These are phyloP conservation scores for Macrophomina pseudophaseolina DNA, from an alignment of 2,329 filamentous ascomycete genomes.

Conservation along the genomic window DNA sequence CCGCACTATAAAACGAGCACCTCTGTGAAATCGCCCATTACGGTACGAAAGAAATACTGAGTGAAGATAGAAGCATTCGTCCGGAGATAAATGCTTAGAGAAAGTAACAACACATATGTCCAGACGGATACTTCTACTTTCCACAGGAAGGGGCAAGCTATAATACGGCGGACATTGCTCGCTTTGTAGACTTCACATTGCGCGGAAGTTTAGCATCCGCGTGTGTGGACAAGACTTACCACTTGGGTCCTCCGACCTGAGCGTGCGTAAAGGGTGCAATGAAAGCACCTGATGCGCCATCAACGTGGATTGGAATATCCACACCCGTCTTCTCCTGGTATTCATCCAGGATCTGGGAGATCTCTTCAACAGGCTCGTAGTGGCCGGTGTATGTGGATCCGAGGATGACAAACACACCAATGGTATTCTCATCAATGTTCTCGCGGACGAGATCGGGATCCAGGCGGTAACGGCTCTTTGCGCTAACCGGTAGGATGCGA, in stretches of 20 bases:
- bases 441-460: slow-evolving; percentile 68
- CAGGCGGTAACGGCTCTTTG: slow-evolving; percentile 65
- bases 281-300: slow-evolving; percentile 65
- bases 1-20: no score
- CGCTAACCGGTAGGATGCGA: slow-evolving; percentile 66
- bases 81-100: no score
- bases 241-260: slow-evolving; percentile 61
- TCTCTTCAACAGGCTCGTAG: slow-evolving; percentile 72
- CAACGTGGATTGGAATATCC: slow-evolving; percentile 72
- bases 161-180: no score
- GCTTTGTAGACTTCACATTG: no score
- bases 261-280: slow-evolving; percentile 66
- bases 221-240: slow-evolving; percentile 44
- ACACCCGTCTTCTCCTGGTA: slow-evolving; percentile 65
- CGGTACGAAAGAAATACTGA: no score
- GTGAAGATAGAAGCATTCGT: no score
- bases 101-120: no score
- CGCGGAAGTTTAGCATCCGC: no score
- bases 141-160: no score
- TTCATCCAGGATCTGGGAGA: slow-evolving; percentile 68
- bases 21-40: no score
- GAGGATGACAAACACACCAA: slow-evolving; percentile 75
- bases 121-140: no score
- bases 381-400: slow-evolving; percentile 76
- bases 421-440: slow-evolving; percentile 76